These are phyloP conservation scores for Collybia nuda DNA, from an alignment of 768 basidiomycete genomes.

Conservation along the genomic window DNA sequence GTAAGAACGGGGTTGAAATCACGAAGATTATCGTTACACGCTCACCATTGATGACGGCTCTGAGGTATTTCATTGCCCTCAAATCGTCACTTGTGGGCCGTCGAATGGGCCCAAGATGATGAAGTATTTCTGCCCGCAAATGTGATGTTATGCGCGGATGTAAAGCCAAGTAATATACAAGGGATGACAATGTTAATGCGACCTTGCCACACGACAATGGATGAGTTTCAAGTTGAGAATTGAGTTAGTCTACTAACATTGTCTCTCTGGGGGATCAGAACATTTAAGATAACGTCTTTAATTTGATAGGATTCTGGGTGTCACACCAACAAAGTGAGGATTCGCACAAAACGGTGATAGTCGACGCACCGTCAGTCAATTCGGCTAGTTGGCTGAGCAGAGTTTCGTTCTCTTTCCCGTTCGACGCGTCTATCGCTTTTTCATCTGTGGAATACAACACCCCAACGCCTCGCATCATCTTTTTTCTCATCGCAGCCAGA, in stretches of 20 bases:
- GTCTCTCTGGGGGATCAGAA: conserved; percentile 45
- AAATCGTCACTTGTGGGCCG: conserved; percentile 42
- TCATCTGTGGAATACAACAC: neutral
- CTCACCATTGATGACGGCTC: conserved; percentile 44
- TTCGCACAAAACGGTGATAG: neutral
- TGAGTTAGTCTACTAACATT: conserved; percentile 25
- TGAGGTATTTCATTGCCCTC: conserved; percentile 39
- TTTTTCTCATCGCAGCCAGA: conserved; percentile 31
- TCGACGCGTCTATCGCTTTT: conserved; percentile 1
- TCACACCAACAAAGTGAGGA: neutral
- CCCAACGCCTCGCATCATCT: conserved; percentile 10
- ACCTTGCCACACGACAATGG: conserved; percentile 25
- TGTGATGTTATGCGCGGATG: conserved; percentile 38
- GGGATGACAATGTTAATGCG: conserved; percentile 41
- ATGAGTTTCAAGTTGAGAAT: neutral
- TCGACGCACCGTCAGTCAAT: conserved; percentile 5
- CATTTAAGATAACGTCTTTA: conserved; percentile 41
- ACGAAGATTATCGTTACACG: too few relatives aligned
- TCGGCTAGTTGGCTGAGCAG: conserved; percentile 8
- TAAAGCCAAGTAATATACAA: conserved; percentile 44
- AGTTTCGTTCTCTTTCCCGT: conserved; percentile 21
- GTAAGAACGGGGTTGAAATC: conserved; percentile 9
- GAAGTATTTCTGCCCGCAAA: conserved; percentile 43
- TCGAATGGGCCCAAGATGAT: conserved; percentile 29
- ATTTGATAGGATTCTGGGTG: conserved; percentile 26